Base-by-base conservation (phyloP, 257 asterid genomes). In the Knoxia roxburghii region DNA sequence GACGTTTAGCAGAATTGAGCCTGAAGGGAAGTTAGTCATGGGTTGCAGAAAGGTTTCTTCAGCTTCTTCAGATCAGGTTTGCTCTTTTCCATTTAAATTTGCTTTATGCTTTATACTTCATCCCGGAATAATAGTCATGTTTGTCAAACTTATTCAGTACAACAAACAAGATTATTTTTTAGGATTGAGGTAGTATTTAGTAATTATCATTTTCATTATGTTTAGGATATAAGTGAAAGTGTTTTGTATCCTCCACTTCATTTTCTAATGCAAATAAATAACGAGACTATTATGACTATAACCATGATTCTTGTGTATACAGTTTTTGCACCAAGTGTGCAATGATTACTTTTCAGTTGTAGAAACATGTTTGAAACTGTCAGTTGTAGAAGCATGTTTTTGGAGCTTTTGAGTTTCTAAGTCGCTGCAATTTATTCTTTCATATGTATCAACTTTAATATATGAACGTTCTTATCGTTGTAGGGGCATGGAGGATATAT, bases 11-110 rank as follows among this genome's bases (percentile, higher is more conserved):
- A 84, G 96, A 82, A 76, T 85, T 82, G 95, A 90, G 82, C 96
- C 96, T 33, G 95, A 90, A 81, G 97, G 97, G 78, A 89, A 78
- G 86, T 76, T 93, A 82, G 87, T 93, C 75, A 88, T 93, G 95
- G 97, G 99, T 32, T 86, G 95, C 75, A 86, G 97, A 73, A 93
- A 90, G 83, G 80, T 85, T 72, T 73, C 89, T 53, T 60, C 82
- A 24, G 57, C 81, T 73, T 69, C 84, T 26, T 73, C 88, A 58
- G 88, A 85, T 76, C 89, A 84, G 99, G 98, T 92, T 73, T 81
- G 84, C 73, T 64, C 68, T 64, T 40, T 41, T 64, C 14, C 13
- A 0, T 29, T 46, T 59, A 41, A 50, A 39, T 52, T 53, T 57
- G 21, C 29, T 8, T 18, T 29, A 3, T 39, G 41, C 41, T 9